Base-by-base conservation (phyloP, 495 filamentous ascomycete genomes). In the Tuber indicum region DNA sequence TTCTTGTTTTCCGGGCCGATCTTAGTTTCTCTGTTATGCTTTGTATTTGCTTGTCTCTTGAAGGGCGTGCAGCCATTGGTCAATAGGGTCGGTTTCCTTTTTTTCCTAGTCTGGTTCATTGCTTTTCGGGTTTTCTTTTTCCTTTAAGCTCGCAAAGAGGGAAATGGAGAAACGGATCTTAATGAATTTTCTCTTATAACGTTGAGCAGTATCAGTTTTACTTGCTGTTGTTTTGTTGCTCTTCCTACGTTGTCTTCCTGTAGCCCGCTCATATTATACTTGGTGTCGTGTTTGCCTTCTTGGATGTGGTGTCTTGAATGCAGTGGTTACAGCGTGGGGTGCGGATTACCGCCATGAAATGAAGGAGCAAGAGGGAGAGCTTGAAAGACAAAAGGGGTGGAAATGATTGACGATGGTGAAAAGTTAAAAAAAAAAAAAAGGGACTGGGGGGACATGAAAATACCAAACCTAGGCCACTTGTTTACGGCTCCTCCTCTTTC, bases 171-270 rank as follows among this genome's bases (percentile, higher is more conserved):
- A 32, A 74, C 26, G 43, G 72, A 72, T 66, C 58, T 77, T 43
- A 36, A 43, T 45, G 71, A 41, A 41, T 71, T 66, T 46, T 71
- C 58, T 58, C 44, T 77, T 77, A 39, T 70, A 26, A 66, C 26
- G 58, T 66, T 66, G 58, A 66, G 58, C 58, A 71, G 36, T 46
- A 26, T 75, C 21, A 26, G 70, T 52, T 75, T 43, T 77, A 36
- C 36, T 74, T 77, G 71, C 74, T 77, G 36, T 74, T 45, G 17
- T 66, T 66, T 36, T 62, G 32, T 62, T 62, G 17, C 58, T 66
- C 58, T 66, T 66, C 14, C 58, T 36, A 17, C 26, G 32, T 19
- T 66, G 26, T 36, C 32, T 36, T 19, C 58, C 58, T 66, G 58
- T 66, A 36, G 17, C 26, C 58, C 58, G 9, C 58, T 36, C 58